These are phyloP conservation scores for Microdochium nivale DNA, from an alignment of 2,329 filamentous ascomycete species.

Conservation along the genomic window DNA sequence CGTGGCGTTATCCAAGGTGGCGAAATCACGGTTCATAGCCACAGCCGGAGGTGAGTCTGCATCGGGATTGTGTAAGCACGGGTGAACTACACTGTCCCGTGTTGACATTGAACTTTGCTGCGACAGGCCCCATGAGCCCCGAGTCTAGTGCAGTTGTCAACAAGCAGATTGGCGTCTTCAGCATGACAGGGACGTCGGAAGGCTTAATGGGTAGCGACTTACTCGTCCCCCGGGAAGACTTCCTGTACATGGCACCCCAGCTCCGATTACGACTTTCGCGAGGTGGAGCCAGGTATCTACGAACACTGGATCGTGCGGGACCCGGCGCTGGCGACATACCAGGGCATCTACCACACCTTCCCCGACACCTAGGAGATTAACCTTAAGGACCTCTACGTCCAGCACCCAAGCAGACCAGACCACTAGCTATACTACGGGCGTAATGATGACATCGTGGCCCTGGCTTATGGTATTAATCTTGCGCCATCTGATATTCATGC, in stretches of 20 bases:
- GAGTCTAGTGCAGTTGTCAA: not conserved
- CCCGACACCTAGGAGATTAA: constrained; percentile 26
- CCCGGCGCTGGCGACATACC: constrained; percentile 11
- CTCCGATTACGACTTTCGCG: constrained; percentile 9
- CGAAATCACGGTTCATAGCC: not conserved
- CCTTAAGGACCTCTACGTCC: constrained; percentile 29
- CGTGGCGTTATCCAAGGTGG: not conserved
- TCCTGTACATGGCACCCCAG: constrained; percentile 4
- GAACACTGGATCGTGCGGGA: constrained; percentile 22
- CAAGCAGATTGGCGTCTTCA: not conserved
- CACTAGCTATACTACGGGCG: constrained; percentile 23
- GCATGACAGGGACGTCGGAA: not conserved
- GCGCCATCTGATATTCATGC: constrained; percentile 27
- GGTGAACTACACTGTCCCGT: not conserved
- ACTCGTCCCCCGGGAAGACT: not conserved
- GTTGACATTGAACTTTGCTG: not conserved
- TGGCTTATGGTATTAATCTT: constrained; percentile 29
- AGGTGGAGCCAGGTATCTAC: constrained; percentile 16
- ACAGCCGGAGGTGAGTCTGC: not conserved
- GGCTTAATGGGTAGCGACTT: not conserved
- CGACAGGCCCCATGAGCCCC: not conserved
- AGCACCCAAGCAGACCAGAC: constrained; percentile 21
- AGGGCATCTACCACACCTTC: constrained; percentile 31
- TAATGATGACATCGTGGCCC: constrained; percentile 14
- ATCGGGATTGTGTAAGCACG: no score